Conservation (phyloP, 768 basidiomycete species). For the Suillus lakei region DNA sequence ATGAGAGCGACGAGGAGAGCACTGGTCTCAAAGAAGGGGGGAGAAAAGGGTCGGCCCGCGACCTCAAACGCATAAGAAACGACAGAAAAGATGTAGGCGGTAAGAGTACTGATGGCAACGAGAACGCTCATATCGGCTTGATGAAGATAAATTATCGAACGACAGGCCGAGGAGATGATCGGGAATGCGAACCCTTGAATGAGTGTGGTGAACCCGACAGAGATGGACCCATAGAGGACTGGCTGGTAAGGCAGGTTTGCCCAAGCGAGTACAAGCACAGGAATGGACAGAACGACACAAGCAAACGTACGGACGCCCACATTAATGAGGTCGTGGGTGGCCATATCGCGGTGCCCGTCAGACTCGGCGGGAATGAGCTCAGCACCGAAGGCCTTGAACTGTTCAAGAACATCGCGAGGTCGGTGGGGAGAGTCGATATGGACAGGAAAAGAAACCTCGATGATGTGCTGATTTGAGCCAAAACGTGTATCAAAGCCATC, state of each 20-base stretch:
- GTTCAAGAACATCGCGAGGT: slow-evolving; percentile 38
- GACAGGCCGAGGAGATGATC: slow-evolving; percentile 40
- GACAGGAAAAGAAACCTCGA: slow-evolving; percentile 16
- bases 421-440: slow-evolving; percentile 13
- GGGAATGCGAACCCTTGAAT: slow-evolving; percentile 43
- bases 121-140: slow-evolving; percentile 45
- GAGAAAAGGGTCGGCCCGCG: too few species aligned
- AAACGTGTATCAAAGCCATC: slow-evolving; percentile 13
- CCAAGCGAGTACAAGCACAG: slow-evolving; percentile 49
- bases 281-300: slow-evolving; percentile 40
- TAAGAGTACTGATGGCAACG: slow-evolving; percentile 42
- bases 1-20: too few species aligned
- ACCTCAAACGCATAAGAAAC: slow-evolving; percentile 17
- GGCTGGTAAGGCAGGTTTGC: slow-evolving; percentile 39
- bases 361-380: slow-evolving; percentile 28
- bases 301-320: slow-evolving; percentile 35
- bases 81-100: slow-evolving; percentile 46
- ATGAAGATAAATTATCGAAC: slow-evolving; percentile 40
- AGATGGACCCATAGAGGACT: slow-evolving; percentile 39
- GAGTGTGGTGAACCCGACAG: slow-evolving; percentile 42
- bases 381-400: slow-evolving; percentile 19
- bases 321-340: slow-evolving; percentile 35
- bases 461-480: background rate
- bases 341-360: slow-evolving; percentile 21
- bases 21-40: too few species aligned